phyloP scores from a whole-genome alignment of 1,139 yeast species.

The Suhomyces choctaworum region DNA sequence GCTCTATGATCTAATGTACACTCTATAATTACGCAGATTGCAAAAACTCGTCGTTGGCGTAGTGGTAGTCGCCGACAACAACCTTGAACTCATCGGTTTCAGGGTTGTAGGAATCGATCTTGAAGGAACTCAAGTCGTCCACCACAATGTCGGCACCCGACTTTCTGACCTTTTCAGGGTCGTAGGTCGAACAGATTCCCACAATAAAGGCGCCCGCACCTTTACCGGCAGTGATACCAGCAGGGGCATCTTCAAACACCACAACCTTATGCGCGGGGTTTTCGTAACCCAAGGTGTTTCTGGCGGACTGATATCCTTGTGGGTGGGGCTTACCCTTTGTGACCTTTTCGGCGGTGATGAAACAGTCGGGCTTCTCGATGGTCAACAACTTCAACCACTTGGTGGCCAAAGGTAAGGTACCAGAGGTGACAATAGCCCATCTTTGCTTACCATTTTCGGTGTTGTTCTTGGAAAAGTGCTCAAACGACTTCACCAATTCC shows the following conservation, averaged over 20 bases:
- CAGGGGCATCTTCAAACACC: conserved; percentile 87
- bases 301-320: conserved; percentile 70
- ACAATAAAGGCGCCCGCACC: conserved; percentile 81
- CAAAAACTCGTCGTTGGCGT: conserved; percentile 47
- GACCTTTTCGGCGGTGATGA: conserved; percentile 80
- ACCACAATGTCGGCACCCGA: conserved; percentile 84
- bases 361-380: conserved; percentile 63
- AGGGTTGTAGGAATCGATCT: conserved; percentile 44
- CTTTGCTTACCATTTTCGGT: conserved; percentile 49
- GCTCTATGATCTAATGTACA: conserved; percentile 13
- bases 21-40: conserved; percentile 23
- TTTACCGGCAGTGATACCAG: conserved; percentile 82
- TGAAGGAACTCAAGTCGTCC: conserved; percentile 58
- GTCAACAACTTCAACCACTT: conserved; percentile 74
- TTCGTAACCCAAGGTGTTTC: conserved; percentile 57
- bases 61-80: conserved; percentile 44
- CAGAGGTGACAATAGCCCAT: conserved; percentile 88
- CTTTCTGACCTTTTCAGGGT: conserved; percentile 62
- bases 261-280: conserved; percentile 50
- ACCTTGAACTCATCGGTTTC: conserved; percentile 51
- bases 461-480: conserved; percentile 37
- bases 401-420: conserved; percentile 73
- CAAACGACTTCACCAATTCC: conserved; percentile 59
- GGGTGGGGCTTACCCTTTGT: conserved; percentile 82
- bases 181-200: conserved; percentile 82